Evolutionary conservation across 2,329 filamentous ascomycete genomes (phyloP), one percentile per base, ranked within the genome.

Genomic region (Botrytis tulipae): DNA sequence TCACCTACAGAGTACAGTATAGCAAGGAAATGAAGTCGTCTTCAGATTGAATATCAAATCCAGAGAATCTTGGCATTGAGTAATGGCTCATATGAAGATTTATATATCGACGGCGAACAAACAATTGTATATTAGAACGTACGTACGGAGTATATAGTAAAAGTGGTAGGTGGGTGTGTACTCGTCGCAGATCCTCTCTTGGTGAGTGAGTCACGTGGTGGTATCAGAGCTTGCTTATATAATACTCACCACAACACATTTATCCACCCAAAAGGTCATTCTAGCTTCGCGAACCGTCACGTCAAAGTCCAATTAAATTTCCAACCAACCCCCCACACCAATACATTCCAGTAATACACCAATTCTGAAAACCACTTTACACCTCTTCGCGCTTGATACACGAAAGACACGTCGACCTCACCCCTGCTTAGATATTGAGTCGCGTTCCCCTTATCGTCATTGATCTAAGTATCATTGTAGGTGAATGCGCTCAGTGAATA

Each of bases 321-420:
- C 46, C 57, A 44, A 44, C 20, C 72, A 57, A 46, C 72, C 72
- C 66, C 66, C 66, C 54, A 63, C 65, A 48, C n/a, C 32, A 61
- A 48, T 37, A 61, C 68, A 70, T 70, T 61, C 54, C 5, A 10
- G 9, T 48, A 48, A 48, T 51, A 48, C 61, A 57, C 57, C 54
- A 25, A 69, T 35, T 73, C 75, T 29, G 48, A 57, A 69, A 77
- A 77, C 72, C 77, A 78, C 77, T 78, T 77, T 75, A 75, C 71
- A 57, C 59, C 60, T 66, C 72, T 74, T 73, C 75, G 73, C 76
- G 75, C 73, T 70, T 67, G 73, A 74, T 72, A 77, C 78, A 76
- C 77, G 74, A 74, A 75, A 67, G 72, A 77, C 74, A 78, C 76
- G 74, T 74, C 71, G 62, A 69, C 48, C 74, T 73, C 59, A 65